phyloP scores from a whole-genome alignment of 371 early-diverging fungal species.

The Phascolomyces articulosus region DNA sequence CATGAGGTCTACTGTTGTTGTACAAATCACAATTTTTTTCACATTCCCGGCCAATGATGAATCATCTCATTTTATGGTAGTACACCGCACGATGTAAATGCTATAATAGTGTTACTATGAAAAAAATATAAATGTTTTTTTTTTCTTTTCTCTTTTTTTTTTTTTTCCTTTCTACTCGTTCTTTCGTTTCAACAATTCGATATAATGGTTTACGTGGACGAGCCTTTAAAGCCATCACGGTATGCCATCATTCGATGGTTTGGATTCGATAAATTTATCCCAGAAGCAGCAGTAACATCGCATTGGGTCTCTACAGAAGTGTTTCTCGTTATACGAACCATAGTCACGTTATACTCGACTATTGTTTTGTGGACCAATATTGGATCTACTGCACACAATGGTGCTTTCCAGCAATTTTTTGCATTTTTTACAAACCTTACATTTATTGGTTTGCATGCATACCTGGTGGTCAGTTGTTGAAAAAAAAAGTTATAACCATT shows the following conservation, averaged over 20 bases:
- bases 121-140: not conserved
- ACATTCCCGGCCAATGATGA: not conserved
- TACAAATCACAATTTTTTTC: not conserved
- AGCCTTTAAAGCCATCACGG: slow-evolving; percentile 23
- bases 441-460: slow-evolving; percentile 54
- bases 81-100: not conserved
- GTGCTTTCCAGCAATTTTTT: slow-evolving; percentile 28
- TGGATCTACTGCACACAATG: slow-evolving; percentile 30
- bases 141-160: not conserved
- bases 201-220: slow-evolving; percentile 12
- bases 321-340: slow-evolving; percentile 46
- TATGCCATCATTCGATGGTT: slow-evolving; percentile 46
- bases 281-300: slow-evolving; percentile 59
- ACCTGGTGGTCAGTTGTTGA: slow-evolving; percentile 47
- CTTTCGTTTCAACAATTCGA: not conserved
- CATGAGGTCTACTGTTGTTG: not conserved
- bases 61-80: not conserved
- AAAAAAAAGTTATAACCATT: not conserved
- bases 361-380: slow-evolving; percentile 46
- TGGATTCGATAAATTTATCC: slow-evolving; percentile 52
- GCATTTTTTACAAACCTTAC: slow-evolving; percentile 56
- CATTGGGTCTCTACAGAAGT: slow-evolving; percentile 47
- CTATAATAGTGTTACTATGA: not conserved
- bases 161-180: not conserved
- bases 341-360: slow-evolving; percentile 38